These are phyloP conservation scores for Tolypocladium paradoxum DNA, from an alignment of 2,329 filamentous ascomycete genomes.

Conservation along the genomic window DNA sequence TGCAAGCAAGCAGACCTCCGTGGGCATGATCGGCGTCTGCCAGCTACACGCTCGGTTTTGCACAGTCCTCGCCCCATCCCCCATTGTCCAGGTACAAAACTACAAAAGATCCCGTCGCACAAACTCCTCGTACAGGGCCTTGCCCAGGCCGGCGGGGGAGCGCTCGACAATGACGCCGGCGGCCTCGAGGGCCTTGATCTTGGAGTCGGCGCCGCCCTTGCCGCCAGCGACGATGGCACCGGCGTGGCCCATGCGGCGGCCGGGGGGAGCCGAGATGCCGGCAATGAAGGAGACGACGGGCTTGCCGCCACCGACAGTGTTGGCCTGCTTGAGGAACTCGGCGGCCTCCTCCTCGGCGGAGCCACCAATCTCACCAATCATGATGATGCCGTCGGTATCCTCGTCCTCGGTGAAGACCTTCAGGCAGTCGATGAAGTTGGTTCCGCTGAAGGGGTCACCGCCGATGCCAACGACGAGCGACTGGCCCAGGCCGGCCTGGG, in stretches of 20 bases:
- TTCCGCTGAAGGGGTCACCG: constrained; percentile 96
- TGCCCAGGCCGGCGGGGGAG: constrained; percentile 83
- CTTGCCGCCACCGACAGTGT: constrained; percentile 76
- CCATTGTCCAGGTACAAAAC: constrained; percentile 12
- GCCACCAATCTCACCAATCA: constrained; percentile 99
- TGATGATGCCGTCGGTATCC: constrained; percentile 98
- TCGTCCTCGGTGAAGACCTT: constrained; percentile 92
- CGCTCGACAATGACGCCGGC: constrained; percentile 95
- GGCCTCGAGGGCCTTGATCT: constrained; percentile 87
- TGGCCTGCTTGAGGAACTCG: constrained; percentile 87
- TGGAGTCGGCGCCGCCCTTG: constrained; percentile 95
- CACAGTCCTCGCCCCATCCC: neutral
- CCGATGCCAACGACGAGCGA: constrained; percentile 97
- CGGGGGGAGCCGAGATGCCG: constrained; percentile 92
- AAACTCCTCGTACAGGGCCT: constrained; percentile 90
- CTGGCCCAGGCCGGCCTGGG: constrained; percentile 90
- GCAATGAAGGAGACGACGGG: constrained; percentile 97
- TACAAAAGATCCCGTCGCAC: constrained; percentile 93
- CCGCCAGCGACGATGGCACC: constrained; percentile 96
- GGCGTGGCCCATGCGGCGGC: constrained; percentile 96
- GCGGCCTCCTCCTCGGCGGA: constrained; percentile 96
- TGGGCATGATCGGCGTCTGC: constrained; percentile 11
- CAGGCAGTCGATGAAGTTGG: constrained; percentile 99
- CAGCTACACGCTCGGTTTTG: constrained; percentile 8
- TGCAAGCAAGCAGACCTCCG: constrained; percentile 11